Percentiles rank a stretch among this genome's conserved stretches.
These are phyloP conservation scores for Deinandra increscens DNA, from an alignment of 129 eudicot genomes.

Conservation along the genomic window DNA sequence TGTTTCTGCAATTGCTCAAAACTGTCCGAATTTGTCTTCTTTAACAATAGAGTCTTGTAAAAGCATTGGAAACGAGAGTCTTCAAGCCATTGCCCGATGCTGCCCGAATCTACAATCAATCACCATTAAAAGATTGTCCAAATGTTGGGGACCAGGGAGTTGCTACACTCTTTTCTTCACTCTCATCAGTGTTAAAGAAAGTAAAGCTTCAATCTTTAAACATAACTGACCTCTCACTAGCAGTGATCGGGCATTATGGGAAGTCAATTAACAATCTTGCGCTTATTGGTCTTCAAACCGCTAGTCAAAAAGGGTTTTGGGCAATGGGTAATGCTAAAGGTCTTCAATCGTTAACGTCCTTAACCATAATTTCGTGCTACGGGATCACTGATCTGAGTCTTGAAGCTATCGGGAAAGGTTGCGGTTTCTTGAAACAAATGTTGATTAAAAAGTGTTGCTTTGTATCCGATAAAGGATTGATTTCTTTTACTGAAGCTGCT, in stretches of 20 bases:
- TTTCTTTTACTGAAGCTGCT: conserved; percentile 55
- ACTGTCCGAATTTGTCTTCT: conserved; percentile 64
- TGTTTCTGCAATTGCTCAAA: conserved; percentile 61
- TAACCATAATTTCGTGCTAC: conserved; percentile 57
- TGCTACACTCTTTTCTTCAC: conserved; percentile 66
- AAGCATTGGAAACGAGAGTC: conserved; percentile 67
- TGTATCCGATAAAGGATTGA: conserved; percentile 73
- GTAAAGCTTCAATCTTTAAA: conserved; percentile 61
- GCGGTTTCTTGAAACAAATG: conserved; percentile 62
- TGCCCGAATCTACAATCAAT: conserved; percentile 74
- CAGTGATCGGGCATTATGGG: conserved; percentile 83
- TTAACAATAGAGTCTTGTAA: conserved; percentile 68
- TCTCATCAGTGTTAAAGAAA: conserved; percentile 48
- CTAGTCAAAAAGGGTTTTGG: conserved; percentile 90
- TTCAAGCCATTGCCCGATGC: conserved; percentile 61
- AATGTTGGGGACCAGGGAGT: conserved; percentile 85
- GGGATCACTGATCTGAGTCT: conserved; percentile 78
- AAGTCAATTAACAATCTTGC: conserved; percentile 66
- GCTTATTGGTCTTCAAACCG: conserved; percentile 56
- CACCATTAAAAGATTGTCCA: conserved; percentile 73
- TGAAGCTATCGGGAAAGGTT: conserved; percentile 78
- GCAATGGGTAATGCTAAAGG: conserved; percentile 89
- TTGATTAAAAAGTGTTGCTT: conserved; percentile 71
- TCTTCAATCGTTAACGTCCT: conserved; percentile 49
- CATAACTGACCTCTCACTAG: conserved; percentile 83